Evolutionary conservation across 768 basidiomycete genomes (phyloP), one percentile per base, ranked within the genome.

Genomic region (Mycena chlorophos): DNA sequence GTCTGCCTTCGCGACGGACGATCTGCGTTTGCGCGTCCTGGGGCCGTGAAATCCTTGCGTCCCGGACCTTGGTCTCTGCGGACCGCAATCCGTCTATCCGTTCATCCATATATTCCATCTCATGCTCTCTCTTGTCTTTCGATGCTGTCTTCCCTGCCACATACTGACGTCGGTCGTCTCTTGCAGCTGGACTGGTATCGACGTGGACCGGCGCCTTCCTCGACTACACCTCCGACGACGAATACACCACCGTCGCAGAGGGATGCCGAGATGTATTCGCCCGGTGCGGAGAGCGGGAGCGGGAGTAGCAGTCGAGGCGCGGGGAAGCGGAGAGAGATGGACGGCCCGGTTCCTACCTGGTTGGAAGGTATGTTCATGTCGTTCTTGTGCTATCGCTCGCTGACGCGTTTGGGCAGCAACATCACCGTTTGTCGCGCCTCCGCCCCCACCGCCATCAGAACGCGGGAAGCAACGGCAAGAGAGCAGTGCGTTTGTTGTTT

Each of bases 111-210:
- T 29, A 52, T 8, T 8, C 40, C 8, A 8, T 14, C 13, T 47
- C n/a, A n/a, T 45, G n/a, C 26, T n/a, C 42, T 45, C n/a, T n/a
- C 17, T 48, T 45, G 31, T 27, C 17, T 48, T 52, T 49, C 38
- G 8, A 51, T 27, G 38, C 39, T 48, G n/a, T 22, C 20, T n/a
- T n/a, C n/a, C n/a, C n/a, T n/a, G 19, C 19, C 38, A 14, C 14
- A 40, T 22, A 45, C 58, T 37, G 17, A 46, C 50, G 34, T 55
- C 37, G 37, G 37, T 50, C 37, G 49, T 61, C 25, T 23, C 30
- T 25, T 34, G 26, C 53, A 83, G 82, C 64, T 83, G 42, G 82
- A 81, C 58, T 73, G 71, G 49, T 83, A 83, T 59, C 75, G 80
- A 43, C 73, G 76, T 17, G 70, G 73, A 1, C 75, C 80, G 5